Evolutionary conservation across 2,329 filamentous ascomycete genomes (phyloP).

Genomic region (Parascedosporium putredinis): DNA sequence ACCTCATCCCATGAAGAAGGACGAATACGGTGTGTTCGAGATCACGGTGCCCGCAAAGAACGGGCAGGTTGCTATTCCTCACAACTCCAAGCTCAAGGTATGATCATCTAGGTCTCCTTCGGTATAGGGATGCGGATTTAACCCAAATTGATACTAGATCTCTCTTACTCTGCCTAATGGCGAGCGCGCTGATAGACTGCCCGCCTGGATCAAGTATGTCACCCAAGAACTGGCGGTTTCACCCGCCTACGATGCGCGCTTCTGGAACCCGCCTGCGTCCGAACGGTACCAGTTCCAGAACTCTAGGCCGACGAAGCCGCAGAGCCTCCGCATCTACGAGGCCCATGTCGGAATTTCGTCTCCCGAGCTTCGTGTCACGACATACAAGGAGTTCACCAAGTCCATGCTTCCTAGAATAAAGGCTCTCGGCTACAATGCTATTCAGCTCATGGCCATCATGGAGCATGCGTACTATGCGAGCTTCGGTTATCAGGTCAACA

Average conservation of each 20-base stretch:
- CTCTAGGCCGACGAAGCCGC: conserved; percentile 67
- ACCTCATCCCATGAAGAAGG: conserved; percentile 78
- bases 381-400: conserved; percentile 93
- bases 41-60: conserved; percentile 62
- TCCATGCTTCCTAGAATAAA: conserved; percentile 89
- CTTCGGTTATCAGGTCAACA: conserved; percentile 98
- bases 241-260: conserved; percentile 85
- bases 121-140: neutral
- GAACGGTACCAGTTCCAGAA: conserved; percentile 82
- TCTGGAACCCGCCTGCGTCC: conserved; percentile 82
- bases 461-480: conserved; percentile 99
- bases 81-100: conserved; percentile 96
- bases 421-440: conserved; percentile 86
- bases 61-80: conserved; percentile 69
- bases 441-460: conserved; percentile 98
- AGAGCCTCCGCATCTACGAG: conserved; percentile 87
- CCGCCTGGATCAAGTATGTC: conserved; percentile 95
- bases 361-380: conserved; percentile 76
- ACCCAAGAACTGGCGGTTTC: conserved; percentile 87
- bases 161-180: conserved; percentile 71
- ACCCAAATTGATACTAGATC: conserved; percentile 42
- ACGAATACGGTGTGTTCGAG: conserved; percentile 79
- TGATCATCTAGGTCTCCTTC: conserved; percentile 10
- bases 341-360: conserved; percentile 98
- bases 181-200: conserved; percentile 76